Conservation (phyloP, 202 grass and related monocot species). For the Zoysia matrella region DNA sequence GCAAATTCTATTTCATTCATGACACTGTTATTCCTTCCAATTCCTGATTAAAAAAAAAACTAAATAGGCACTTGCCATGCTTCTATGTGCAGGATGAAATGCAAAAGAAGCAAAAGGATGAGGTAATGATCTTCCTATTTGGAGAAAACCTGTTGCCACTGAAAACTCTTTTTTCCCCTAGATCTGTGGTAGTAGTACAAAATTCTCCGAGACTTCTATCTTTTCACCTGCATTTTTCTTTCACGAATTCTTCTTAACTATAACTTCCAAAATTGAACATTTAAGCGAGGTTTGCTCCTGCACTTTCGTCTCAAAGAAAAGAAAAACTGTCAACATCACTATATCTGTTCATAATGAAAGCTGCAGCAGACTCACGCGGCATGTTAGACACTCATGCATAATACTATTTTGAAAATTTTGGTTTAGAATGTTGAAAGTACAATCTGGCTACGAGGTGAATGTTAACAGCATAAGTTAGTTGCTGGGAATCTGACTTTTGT, state of each 20-base stretch:
- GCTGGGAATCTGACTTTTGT: neutral
- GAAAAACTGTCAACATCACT: neutral
- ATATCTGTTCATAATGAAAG: neutral
- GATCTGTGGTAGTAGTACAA: neutral
- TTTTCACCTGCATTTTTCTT: neutral
- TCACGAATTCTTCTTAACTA: neutral
- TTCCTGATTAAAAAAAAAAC: neutral
- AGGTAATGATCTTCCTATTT: conserved; percentile 59
- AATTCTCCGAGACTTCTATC: neutral
- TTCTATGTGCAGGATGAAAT: conserved; percentile 73
- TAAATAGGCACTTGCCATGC: neutral
- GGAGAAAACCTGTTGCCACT: neutral
- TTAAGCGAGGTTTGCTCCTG: neutral
- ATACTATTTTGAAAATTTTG: neutral
- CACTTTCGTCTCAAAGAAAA: neutral
- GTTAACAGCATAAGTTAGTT: conserved; percentile 4
- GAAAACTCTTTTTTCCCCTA: neutral
- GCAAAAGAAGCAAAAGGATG: conserved; percentile 77
- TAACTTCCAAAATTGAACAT: neutral
- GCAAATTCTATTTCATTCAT: neutral
- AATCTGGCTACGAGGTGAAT: neutral
- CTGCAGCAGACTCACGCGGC: neutral
- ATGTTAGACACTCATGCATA: neutral
- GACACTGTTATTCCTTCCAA: conserved; percentile 21
- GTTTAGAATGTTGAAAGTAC: neutral